Conservation (phyloP, 495 filamentous ascomycete genomes). For the Ascobolus immersus region DNA sequence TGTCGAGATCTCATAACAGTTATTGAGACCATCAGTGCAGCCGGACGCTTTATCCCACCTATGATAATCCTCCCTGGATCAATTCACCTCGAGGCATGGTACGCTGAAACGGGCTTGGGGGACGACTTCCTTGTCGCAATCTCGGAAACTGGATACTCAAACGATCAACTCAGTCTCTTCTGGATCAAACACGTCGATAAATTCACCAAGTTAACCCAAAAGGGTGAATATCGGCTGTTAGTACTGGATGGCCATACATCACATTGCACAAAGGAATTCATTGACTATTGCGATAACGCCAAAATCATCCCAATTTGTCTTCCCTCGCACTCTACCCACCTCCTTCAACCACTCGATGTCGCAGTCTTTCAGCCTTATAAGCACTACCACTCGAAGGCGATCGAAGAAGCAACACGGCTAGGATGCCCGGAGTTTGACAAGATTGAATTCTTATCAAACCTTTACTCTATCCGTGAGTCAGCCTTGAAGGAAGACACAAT, state of each 20-base stretch:
- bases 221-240: constrained; percentile 1
- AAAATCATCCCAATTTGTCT: constrained; percentile 7
- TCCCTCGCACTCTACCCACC: constrained; percentile 6
- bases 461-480: constrained; percentile 1
- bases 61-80: constrained; percentile 1
- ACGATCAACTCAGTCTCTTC: constrained; percentile 2
- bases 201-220: not conserved
- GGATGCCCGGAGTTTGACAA: constrained; percentile 5
- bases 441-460: constrained; percentile 3
- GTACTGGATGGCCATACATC: constrained; percentile 1
- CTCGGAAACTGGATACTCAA: constrained; percentile 7
- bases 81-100: not conserved
- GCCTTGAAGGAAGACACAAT: constrained; percentile 1
- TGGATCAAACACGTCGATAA: constrained; percentile 1
- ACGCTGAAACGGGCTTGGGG: not conserved
- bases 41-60: not conserved
- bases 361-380: not conserved
- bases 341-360: constrained; percentile 7
- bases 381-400: not conserved
- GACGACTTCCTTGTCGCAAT: not conserved
- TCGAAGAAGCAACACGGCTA: constrained; percentile 6
- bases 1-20: constrained; percentile 1
- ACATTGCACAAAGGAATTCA: constrained; percentile 5
- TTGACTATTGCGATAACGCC: constrained; percentile 7
- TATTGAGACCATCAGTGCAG: constrained; percentile 1